These are phyloP conservation scores for Wickerhamiella kazuoi DNA, from an alignment of 805 yeast genomes.

Conservation along the genomic window DNA sequence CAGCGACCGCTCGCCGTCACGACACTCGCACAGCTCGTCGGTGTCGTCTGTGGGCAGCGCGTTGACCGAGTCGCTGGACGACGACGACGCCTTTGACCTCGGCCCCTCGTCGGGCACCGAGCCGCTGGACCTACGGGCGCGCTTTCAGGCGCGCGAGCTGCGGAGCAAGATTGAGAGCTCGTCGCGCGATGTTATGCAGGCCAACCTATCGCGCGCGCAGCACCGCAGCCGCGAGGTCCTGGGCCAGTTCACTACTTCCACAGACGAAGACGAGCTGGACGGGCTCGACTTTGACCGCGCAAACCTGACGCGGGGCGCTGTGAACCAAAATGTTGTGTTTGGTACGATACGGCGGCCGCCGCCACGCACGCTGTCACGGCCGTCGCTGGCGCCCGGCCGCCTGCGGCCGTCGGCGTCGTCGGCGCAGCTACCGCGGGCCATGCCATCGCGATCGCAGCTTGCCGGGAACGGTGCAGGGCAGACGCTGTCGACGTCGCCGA, in stretches of 20 bases:
- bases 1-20: conserved; percentile 8
- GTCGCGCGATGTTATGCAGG: not conserved
- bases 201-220: not conserved
- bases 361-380: not conserved
- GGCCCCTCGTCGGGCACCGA: not conserved
- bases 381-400: not conserved
- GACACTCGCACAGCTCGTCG: conserved; percentile 9
- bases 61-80: conserved; percentile 10
- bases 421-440: conserved; percentile 7
- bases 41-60: conserved; percentile 7
- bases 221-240: not conserved
- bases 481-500: no score
- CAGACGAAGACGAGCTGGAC: not conserved
- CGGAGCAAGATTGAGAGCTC: conserved; percentile 6
- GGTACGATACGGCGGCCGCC: conserved; percentile 6
- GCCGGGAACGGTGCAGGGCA: no score
- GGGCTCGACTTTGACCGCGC: conserved; percentile 12
- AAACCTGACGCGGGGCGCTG: conserved; percentile 10
- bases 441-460: no score
- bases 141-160: conserved; percentile 9
- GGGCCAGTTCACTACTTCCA: not conserved
- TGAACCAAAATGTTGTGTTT: conserved; percentile 12
- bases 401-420: conserved; percentile 2
- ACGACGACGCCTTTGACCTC: conserved; percentile 10
- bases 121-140: conserved; percentile 5